Evolutionary conservation across 1,284 basidiomycete genomes (phyloP), one percentile per base, ranked within the genome.

Genomic region (Melanopsichium pennsylvanicum): DNA sequence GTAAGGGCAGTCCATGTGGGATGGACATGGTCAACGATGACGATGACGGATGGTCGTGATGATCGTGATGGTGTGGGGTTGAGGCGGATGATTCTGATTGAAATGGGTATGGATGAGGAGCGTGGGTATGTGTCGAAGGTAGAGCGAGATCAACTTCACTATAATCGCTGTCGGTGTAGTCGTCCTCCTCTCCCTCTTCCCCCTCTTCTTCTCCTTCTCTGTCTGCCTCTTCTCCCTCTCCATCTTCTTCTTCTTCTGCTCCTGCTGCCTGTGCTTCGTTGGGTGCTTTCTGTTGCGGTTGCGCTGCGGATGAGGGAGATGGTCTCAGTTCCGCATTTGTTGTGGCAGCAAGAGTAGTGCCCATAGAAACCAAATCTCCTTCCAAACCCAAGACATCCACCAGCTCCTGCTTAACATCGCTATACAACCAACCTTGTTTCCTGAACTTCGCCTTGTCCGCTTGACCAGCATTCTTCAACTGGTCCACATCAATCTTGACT

Each of bases 71-170:
- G 12, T 18, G 18, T 36, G 16, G n/a, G n/a, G 47, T n/a, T 21
- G 26, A 10, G 35, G 40, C 12, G 38, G 39, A 11, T 43, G n/a
- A n/a, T n/a, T n/a, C n/a, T n/a, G n/a, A n/a, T n/a, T n/a, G n/a
- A n/a, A n/a, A n/a, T n/a, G n/a, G n/a, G n/a, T n/a, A n/a, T n/a
- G n/a, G n/a, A n/a, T n/a, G n/a, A n/a, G n/a, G n/a, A n/a, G n/a
- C n/a, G n/a, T n/a, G n/a, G n/a, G n/a, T 27, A n/a, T 58, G 54
- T 4, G 49, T 44, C 22, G 61, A 50, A 5, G 55, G 61, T 1
- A 55, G 42, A 13, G 49, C 19, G 22, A 58, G 61, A 19, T 64
- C 61, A 4, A 64, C 49, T 12, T 58, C 50, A 5, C 40, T 54
- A 16, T 59, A 37, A 8, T 63, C 52, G 8, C 35, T 25, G 6